These are phyloP conservation scores for Tolypocladium capitatum DNA, from an alignment of 2,329 filamentous ascomycete species.

Conservation along the genomic window DNA sequence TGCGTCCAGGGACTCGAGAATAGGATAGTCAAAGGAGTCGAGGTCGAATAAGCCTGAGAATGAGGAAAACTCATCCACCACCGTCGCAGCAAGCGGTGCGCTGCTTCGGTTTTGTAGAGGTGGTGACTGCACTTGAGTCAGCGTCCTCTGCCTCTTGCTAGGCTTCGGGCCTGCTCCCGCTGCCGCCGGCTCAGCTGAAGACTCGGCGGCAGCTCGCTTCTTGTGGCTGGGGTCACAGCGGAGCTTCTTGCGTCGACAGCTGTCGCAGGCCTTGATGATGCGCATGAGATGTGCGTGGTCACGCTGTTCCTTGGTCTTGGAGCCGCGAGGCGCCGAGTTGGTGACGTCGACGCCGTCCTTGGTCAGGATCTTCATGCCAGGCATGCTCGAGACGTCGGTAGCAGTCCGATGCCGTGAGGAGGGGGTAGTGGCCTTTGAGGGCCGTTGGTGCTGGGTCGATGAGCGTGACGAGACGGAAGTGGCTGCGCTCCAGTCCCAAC, in stretches of 20 bases:
- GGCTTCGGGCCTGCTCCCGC: conserved; percentile 15
- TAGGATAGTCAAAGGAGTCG: conserved; percentile 10
- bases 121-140: conserved; percentile 8
- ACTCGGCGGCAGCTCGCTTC: conserved; percentile 26
- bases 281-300: conserved; percentile 55
- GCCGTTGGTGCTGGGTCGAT: conserved; percentile 12
- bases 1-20: conserved; percentile 8
- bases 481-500: conserved; percentile 30
- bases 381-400: conserved; percentile 37
- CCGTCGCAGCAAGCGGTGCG: neutral
- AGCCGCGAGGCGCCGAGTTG: conserved; percentile 46
- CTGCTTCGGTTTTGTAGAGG: conserved; percentile 7
- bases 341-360: conserved; percentile 50
- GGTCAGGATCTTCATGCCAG: conserved; percentile 55
- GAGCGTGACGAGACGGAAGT: conserved; percentile 17
- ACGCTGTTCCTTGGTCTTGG: conserved; percentile 55
- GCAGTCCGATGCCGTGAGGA: conserved; percentile 14
- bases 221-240: conserved; percentile 48
- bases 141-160: conserved; percentile 27
- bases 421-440: conserved; percentile 11
- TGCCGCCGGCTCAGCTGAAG: conserved; percentile 12
- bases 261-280: conserved; percentile 53
- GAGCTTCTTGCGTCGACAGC: conserved; percentile 50
- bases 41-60: conserved; percentile 3
- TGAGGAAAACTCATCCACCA: conserved; percentile 1